Percentiles rank a stretch among this genome's conserved stretches.
Evolutionary conservation across 768 basidiomycete species (phyloP).

Genomic region (Lactarius hatsudake): DNA sequence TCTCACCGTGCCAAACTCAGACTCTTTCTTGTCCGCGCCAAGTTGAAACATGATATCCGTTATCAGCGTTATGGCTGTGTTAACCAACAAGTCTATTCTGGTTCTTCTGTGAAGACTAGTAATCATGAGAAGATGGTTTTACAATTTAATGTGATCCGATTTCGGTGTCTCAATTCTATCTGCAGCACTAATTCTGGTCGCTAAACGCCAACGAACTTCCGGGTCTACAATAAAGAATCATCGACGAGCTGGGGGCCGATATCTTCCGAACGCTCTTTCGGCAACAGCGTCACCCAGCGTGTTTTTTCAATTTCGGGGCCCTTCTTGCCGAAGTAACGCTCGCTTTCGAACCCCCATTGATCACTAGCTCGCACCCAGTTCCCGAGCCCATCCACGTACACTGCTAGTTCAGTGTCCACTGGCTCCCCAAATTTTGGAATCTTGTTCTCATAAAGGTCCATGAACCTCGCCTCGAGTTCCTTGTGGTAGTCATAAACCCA

Average conservation of each 20-base stretch:
- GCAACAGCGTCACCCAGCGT: conserved; percentile 25
- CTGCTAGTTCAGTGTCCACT: conserved; percentile 38
- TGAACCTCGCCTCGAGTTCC: conserved; percentile 33
- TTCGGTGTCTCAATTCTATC: too few relatives aligned
- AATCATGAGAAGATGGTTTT: not conserved
- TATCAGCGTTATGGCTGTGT: too few relatives aligned
- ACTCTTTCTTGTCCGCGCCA: too few relatives aligned
- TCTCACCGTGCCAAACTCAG: too few relatives aligned
- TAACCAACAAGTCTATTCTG: too few relatives aligned
- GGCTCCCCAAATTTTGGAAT: conserved; percentile 40
- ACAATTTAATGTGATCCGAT: not conserved
- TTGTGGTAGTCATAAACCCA: conserved; percentile 36
- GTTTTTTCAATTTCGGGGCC: conserved; percentile 24
- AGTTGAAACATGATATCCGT: too few relatives aligned
- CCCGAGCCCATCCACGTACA: conserved; percentile 43
- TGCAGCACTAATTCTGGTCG: not conserved
- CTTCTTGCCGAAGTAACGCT: conserved; percentile 28
- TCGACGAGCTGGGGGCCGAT: conserved; percentile 26
- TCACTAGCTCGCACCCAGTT: conserved; percentile 45
- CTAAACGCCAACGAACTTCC: not conserved
- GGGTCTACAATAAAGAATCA: conserved; percentile 17
- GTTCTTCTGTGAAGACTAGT: too few relatives aligned
- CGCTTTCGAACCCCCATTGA: conserved; percentile 43
- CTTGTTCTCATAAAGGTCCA: conserved; percentile 31
- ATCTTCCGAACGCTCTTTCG: conserved; percentile 23